Evolutionary conservation across 495 filamentous ascomycete species (phyloP).

Genomic region (Annulohypoxylon moriforme): DNA sequence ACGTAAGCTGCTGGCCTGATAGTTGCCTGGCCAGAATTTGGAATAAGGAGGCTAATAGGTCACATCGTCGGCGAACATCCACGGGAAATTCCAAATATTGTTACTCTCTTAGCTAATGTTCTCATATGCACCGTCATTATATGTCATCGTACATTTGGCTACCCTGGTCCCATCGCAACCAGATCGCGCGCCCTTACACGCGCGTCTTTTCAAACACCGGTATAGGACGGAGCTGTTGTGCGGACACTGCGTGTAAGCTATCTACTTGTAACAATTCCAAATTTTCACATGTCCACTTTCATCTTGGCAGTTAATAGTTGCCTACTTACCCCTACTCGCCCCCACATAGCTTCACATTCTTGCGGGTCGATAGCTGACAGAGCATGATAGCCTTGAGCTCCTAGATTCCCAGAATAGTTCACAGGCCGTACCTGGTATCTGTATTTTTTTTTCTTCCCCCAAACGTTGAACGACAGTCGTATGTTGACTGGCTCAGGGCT

Average conservation of each 20-base stretch:
- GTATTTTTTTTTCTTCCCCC: constrained; percentile 6
- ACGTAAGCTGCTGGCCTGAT: constrained; percentile 11
- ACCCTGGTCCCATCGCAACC: background rate
- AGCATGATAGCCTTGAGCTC: background rate
- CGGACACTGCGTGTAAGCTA: background rate
- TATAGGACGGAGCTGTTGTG: background rate
- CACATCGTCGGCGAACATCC: constrained; percentile 17
- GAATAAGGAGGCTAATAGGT: constrained; percentile 19
- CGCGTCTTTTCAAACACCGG: constrained; percentile 16
- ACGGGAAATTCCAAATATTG: constrained; percentile 29
- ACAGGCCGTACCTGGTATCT: background rate
- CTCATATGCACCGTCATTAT: background rate
- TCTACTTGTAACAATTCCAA: constrained; percentile 26
- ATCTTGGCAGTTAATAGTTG: constrained; percentile 23
- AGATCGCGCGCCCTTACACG: background rate
- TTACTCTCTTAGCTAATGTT: constrained; percentile 11
- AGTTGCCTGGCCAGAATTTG: constrained; percentile 20
- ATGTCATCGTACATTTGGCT: constrained; percentile 18
- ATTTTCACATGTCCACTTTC: constrained; percentile 29
- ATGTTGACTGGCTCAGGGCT: constrained; percentile 18
- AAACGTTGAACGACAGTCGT: constrained; percentile 33
- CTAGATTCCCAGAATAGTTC: background rate
- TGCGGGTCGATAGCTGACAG: constrained; percentile 20
- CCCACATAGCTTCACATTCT: background rate
- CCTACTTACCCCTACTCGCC: constrained; percentile 14